These are phyloP conservation scores for Trametes sanguinea DNA, from an alignment of 768 basidiomycete genomes.

Conservation along the genomic window DNA sequence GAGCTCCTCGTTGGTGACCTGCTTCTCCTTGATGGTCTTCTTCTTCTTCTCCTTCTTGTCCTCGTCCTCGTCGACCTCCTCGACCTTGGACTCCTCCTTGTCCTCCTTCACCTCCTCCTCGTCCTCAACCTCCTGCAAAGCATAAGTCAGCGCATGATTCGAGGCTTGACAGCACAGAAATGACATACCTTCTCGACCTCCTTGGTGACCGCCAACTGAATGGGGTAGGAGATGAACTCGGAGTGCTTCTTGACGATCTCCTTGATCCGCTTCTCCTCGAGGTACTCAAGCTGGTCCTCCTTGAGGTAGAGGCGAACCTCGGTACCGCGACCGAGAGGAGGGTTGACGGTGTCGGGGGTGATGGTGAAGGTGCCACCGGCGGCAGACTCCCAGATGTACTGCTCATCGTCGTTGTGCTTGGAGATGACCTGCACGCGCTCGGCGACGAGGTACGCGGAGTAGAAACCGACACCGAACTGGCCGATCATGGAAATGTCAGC, in stretches of 20 bases:
- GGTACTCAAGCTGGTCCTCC: constrained; percentile 98
- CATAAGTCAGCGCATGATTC: constrained; percentile 8
- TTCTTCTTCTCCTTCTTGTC: constrained; percentile 78
- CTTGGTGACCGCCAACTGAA: constrained; percentile 97
- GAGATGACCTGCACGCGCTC: constrained; percentile 98
- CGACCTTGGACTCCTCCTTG: constrained; percentile 74
- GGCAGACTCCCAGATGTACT: constrained; percentile 99
- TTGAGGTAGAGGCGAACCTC: constrained; percentile 93
- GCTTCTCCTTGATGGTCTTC: constrained; percentile 89
- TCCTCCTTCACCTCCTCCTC: constrained; percentile 79
- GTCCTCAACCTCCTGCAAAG: constrained; percentile 78
- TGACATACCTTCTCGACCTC: constrained; percentile 93
- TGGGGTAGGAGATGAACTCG: constrained; percentile 99
- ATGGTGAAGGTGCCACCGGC: constrained; percentile 99
- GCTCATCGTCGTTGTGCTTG: constrained; percentile 99
- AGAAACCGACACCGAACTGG: constrained; percentile 99
- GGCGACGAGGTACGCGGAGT: constrained; percentile 98
- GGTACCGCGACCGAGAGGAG: constrained; percentile 89
- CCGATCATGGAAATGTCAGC: constrained; percentile 96
- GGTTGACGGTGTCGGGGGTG: constrained; percentile 88
- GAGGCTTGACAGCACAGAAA: neutral
- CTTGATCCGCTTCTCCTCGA: constrained; percentile 99
- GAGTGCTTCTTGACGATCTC: constrained; percentile 99
- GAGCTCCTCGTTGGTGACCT: constrained; percentile 87
- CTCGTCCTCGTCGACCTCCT: constrained; percentile 67